Base-by-base conservation (phyloP, 805 yeast genomes). In the Danielia reshetovae region DNA sequence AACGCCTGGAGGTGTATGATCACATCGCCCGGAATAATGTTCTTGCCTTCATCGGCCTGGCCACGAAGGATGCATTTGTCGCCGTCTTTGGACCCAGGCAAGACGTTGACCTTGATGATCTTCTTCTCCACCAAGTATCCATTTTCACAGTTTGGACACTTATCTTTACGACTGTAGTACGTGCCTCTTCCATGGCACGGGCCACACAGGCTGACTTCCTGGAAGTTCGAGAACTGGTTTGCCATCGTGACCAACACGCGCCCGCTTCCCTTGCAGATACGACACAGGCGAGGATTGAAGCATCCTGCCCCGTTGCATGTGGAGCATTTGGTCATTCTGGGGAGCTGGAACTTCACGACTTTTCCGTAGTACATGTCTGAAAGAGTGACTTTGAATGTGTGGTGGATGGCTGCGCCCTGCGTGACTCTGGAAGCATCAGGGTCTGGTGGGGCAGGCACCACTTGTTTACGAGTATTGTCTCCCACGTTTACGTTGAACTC, bases 21-120 rank as follows among this genome's bases (percentile, higher is more conserved):
- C 5, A 82, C 81, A 52, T 82, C 85, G 2, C 89, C 89, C 0
- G 88, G 83, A 3, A 72, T 57, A 3, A 76, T 59, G 40, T 70
- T 65, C 13, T 72, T 53, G 0, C 77, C 82, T 53, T 81, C 83
- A 49, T 82, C 88, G 0, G 81, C 85, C 46, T 75, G 79, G 5
- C 79, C 75, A n/a, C 69, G 60, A 14, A 79, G 57, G 1, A 76
- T 60, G 13, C 79, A 67, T 29, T 62, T 57, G 40, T 77, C 77
- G 0, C 79, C 78, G 32, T 71, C 54, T 27, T 59, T 57, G 26
- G 76, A 62, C 2, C 89, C 89, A 3, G 79, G 77, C 12, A 70
- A 67, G 2, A 80, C 62, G n/a, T 59, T 59, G 7, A 81, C 68
- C 30, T 70, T 67, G 19, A 81, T 55, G 7, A 79, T 65, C 39